Base-by-base conservation (phyloP, 164 flowering plant genomes). In the Aristolochia californica region DNA sequence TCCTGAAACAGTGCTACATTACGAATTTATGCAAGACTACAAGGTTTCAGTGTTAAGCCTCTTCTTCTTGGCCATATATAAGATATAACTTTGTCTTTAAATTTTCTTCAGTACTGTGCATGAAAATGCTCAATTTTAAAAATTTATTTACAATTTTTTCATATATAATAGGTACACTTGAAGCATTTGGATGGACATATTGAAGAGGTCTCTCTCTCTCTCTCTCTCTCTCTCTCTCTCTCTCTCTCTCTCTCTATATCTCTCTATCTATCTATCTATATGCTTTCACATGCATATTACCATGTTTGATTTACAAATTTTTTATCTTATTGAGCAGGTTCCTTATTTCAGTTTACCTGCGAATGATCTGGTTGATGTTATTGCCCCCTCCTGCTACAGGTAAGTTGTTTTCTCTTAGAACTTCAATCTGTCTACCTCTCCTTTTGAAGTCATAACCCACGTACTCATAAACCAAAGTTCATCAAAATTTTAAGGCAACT, bases 11-110 rank as follows among this genome's bases (percentile, higher is more conserved):
- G 97, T 93, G 74, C 80, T 93, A 57, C 98, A 93, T 69, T 93
- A 93, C 70, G 98, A 93, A 71, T 93, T 93, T 72, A 93, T 93
- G 98, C 98, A 93, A 80, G 98, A 93, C 75, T 93, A 93, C 84
- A 93, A 93, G 98, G 98, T 88, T 49, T 18, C 1, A 43, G 40
- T 48, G 9, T 8, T 20, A n/a, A n/a, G 45, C 4, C 45, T 49
- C 21, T 34, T 34, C 11, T 34, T 2, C 10, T 34, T 34, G 10
- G 40, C 7, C 5, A 9, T 34, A 5, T 34, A 25, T 18, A 22
- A n/a, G n/a, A n/a, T n/a, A n/a, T n/a, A n/a, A n/a, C n/a, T n/a
- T 22, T 51, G 23, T 18, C 54, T 51, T 22, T 18, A 11, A 8
- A 2, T 13, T 26, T 22, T 21, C 13, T 51, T 51, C 20, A 34